These are phyloP conservation scores for Colletotrichum agaves DNA, from an alignment of 2,329 filamentous ascomycete species.

Conservation along the genomic window DNA sequence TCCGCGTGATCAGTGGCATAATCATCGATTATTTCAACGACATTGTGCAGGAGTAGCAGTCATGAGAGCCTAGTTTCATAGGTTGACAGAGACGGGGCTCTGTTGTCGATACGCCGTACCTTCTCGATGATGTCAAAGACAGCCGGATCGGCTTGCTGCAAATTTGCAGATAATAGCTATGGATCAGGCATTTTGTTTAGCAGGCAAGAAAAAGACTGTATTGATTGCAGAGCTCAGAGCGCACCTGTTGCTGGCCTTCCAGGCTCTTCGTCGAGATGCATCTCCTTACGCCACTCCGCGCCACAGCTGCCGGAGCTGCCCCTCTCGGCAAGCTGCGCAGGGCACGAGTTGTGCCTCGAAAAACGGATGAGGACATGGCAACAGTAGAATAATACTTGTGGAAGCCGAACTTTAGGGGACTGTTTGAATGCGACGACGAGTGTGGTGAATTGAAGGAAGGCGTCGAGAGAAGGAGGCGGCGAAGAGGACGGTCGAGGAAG, in stretches of 20 bases:
- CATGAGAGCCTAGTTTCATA: too few species aligned
- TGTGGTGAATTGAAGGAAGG: background rate
- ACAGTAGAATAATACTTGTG: background rate
- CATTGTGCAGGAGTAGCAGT: background rate
- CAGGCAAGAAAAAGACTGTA: background rate
- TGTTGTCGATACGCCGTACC: slow-evolving; percentile 59
- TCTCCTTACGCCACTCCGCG: slow-evolving; percentile 45
- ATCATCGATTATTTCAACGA: background rate
- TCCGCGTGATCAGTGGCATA: slow-evolving; percentile 18
- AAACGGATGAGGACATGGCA: slow-evolving; percentile 59
- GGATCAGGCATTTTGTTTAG: background rate
- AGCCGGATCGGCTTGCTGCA: slow-evolving; percentile 86
- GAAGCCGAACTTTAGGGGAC: too few species aligned
- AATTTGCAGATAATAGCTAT: slow-evolving; percentile 81
- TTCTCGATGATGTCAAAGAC: slow-evolving; percentile 93
- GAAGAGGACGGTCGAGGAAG: background rate
- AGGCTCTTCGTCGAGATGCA: slow-evolving; percentile 58
- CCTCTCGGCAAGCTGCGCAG: slow-evolving; percentile 54
- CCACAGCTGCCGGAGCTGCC: slow-evolving; percentile 37
- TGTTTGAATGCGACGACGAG: background rate
- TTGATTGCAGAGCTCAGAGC: slow-evolving; percentile 37
- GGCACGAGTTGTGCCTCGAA: slow-evolving; percentile 61
- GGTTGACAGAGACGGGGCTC: background rate
- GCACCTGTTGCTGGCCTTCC: slow-evolving; percentile 71
- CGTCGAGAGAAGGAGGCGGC: background rate